Base-by-base conservation (phyloP, 768 basidiomycete species). In the Psilocybe tampanensis region DNA sequence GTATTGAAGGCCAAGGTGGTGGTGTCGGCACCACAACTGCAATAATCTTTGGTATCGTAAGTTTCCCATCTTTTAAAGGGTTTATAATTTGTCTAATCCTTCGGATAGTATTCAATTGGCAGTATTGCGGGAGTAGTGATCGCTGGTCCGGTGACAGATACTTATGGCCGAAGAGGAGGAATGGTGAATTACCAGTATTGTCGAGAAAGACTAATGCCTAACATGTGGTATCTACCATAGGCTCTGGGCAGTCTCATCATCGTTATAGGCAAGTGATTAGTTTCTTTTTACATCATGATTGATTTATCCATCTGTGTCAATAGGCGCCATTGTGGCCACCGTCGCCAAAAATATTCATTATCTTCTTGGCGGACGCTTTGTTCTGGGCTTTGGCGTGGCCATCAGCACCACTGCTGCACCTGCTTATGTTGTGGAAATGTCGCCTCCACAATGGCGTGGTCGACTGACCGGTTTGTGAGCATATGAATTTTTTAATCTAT, bases 361-460 rank as follows among this genome's bases (percentile, higher is more conserved):
- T 59, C 78, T 86, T 51, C 72, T 84, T 34, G 81, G 70, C 18
- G 84, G 82, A 43, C 70, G 81, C 22, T 80, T 81, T 61, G 70
- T 83, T 41, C 73, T 85, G 34, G 83, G 84, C 24, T 80, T 83
- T 60, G 81, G 82, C 56, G 81, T 84, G 15, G 70, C 79, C 3
- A 77, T 81, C 13, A 71, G 73, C 4, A 74, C 77, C 17, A 77
- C 75, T 8, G 77, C 77, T 1, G 75, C 76, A 2, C 75, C 77
- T 4, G 68, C 80, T 15, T 85, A 84, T 65, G 78, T 80, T 8
- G 78, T 80, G 18, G 85, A 86, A 66, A 81, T 86, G 67, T 79
- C 81, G 12, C 85, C 85, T 44, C 82, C 83, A 17, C 80, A 82
- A 70, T 84, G 80, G 81, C 73, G 82, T 60, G 81, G 80, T 52